Base-by-base conservation (phyloP, 148 eudicot species). In the Chenopodium suecicum region DNA sequence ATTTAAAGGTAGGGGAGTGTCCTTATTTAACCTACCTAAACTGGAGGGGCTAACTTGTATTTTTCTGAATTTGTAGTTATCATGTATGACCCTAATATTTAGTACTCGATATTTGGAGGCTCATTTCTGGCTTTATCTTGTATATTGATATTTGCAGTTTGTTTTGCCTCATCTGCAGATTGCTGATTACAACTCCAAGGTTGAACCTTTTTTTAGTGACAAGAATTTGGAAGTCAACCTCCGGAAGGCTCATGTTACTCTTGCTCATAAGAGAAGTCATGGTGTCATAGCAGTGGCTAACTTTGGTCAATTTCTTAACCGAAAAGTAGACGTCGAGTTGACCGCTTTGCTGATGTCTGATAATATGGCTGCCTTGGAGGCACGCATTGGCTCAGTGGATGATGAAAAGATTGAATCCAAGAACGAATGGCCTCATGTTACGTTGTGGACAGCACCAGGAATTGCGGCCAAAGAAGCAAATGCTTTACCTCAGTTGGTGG, bases 391-490 rank as follows among this genome's bases (percentile, higher is more conserved):
- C 56, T 87, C 89, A 48, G 89, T 90, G 29, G 95, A 90, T 69
- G 98, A 92, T 7, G 97, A 94, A 82, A 89, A 84, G 81, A 80
- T 96, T 13, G 78, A 29, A 32, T 89, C 95, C 2, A 89, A 86
- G 79, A 96, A 94, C 50, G 82, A 89, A 84, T 96, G 99, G 98
- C 97, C 99, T 32, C 99, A 96, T 81, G 88, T 91, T 12, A 96
- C 99, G 10, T 70, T 96, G 50, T 96, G 98, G 98, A 93, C 97
- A 29, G 94, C 82, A 63, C 60, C 84, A 76, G 98, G 98, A 77
- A 87, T 87, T 79, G 13, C 82, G n/a, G 86, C 98, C 31, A 92
- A 89, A 80, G 99, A 96, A 37, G 97, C 99, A 32, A 96, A 87
- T 79, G 80, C 80, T 65, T 82, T 96, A 76, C 97, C 93, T 0